Conservation (phyloP, 495 filamentous ascomycete genomes). For the Aspergillus saccharolyticus region DNA sequence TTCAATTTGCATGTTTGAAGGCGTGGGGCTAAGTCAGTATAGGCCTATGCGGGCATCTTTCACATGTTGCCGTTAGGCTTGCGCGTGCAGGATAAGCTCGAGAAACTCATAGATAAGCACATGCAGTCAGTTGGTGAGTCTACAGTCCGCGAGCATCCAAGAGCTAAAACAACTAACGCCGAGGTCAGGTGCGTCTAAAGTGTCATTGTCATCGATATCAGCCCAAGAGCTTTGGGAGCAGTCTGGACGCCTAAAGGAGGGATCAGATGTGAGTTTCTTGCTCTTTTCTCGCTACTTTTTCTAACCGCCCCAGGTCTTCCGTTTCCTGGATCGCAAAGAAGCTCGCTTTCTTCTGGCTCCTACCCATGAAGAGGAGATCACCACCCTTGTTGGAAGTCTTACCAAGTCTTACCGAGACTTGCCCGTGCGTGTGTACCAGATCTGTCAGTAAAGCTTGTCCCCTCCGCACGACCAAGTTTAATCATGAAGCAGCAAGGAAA, state of each 20-base stretch:
- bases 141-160: background rate
- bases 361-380: slow-evolving; percentile 97
- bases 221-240: slow-evolving; percentile 78
- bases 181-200: slow-evolving; percentile 70
- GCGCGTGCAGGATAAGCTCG: slow-evolving; percentile 83
- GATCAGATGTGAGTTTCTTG: no score
- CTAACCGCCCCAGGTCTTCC: slow-evolving; percentile 85
- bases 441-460: slow-evolving; percentile 49
- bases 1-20: background rate
- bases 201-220: slow-evolving; percentile 84
- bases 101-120: slow-evolving; percentile 78
- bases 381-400: slow-evolving; percentile 63
- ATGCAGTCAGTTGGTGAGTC: slow-evolving; percentile 70
- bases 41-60: slow-evolving; percentile 87
- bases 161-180: slow-evolving; percentile 9
- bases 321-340: slow-evolving; percentile 73
- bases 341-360: slow-evolving; percentile 74
- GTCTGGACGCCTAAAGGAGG: slow-evolving; percentile 53
- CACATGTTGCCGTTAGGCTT: slow-evolving; percentile 89
- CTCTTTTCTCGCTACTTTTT: no score
- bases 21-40: background rate
- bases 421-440: slow-evolving; percentile 86
- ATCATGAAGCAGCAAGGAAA: slow-evolving; percentile 62
- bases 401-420: slow-evolving; percentile 84
- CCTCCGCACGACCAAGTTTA: background rate